Base-by-base conservation (phyloP, 768 basidiomycete genomes). In the Pisolithus tinctorius region DNA sequence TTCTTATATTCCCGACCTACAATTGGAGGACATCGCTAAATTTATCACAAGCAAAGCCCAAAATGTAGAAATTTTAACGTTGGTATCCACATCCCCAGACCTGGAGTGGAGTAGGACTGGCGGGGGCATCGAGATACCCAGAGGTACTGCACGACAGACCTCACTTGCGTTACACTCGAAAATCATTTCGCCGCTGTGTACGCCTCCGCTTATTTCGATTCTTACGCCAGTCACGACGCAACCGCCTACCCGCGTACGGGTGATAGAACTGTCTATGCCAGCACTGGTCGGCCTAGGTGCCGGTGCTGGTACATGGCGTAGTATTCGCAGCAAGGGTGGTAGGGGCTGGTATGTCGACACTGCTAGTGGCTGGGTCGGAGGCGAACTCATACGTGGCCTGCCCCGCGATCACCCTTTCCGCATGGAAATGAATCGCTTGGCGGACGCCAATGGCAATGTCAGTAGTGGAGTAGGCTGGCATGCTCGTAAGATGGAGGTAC, bases 281-380 rank as follows among this genome's bases (percentile, higher is more conserved):
- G 75, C 90, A 58, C 76, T 97, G 5, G 74, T 79, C 44, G 79
- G 78, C 4, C 74, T 95, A 2, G 90, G 90, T 6, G 78, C 77
- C 1, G 92, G 91, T 4, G 89, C 83, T 0, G 88, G 84, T 4
- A 72, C 86, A 29, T 99, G 95, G 95, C 79, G 86, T 48, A 86
- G 88, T 53, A 75, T 98, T n/a, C 76, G 82, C 52, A 92, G 90
- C 61, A 96, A 96, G 65, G 95, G 95, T 7, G 86, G 92, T 1
- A 72, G 95, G 23, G 93, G 92, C 4, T 98, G 94, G 93, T 96
- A 92, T 61, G 91, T 94, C 47, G 88, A 97, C 65, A 80, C 85
- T 0, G 88, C 88, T 23, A 84, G 83, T 54, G 88, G 85, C 3
- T 96, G 93, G 93, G 54, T 63, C 45, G 72, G 71, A 42, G 77